phyloP scores from a whole-genome alignment of 139 green algal species.

The Ulvella scutata region DNA sequence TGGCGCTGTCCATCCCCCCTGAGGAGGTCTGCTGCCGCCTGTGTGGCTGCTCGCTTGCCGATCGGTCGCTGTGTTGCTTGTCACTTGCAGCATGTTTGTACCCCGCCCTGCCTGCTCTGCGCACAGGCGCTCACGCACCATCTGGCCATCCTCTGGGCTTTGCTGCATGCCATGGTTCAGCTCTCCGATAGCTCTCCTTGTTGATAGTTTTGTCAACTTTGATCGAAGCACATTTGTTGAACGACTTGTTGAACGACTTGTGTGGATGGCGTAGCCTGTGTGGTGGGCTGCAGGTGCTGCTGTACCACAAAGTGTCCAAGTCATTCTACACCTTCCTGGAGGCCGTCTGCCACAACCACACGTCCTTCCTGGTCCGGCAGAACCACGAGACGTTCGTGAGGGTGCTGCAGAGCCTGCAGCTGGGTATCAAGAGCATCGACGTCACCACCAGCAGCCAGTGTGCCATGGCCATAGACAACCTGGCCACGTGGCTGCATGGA shows the following conservation, averaged over 20 bases:
- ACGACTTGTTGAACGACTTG: too few relatives aligned
- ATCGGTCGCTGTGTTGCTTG: too few relatives aligned
- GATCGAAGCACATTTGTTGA: too few relatives aligned
- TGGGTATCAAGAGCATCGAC: constrained; percentile 66
- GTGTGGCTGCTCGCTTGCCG: too few relatives aligned
- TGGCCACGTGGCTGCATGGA: constrained; percentile 73
- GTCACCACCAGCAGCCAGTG: constrained; percentile 55
- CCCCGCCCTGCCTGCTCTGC: too few relatives aligned
- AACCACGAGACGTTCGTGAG: constrained; percentile 20
- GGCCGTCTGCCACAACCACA: constrained; percentile 71
- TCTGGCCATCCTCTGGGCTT: too few relatives aligned
- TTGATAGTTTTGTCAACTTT: too few relatives aligned
- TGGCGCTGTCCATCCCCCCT: constrained; percentile 67
- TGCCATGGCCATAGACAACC: constrained; percentile 78
- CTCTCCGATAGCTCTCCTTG: too few relatives aligned
- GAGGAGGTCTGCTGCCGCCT: constrained; percentile 28
- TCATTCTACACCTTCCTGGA: constrained; percentile 82
- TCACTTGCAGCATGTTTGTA: too few relatives aligned
- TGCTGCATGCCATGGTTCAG: too few relatives aligned
- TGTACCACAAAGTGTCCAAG: constrained; percentile 40
- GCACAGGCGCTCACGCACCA: too few relatives aligned
- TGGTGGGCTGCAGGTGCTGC: constrained; percentile 8
- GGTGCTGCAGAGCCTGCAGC: constrained; percentile 26
- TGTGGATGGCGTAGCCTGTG: constrained; percentile 14
- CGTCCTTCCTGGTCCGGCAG: constrained; percentile 25